These are phyloP conservation scores for Colletotrichum acutatum DNA, from an alignment of 2,329 filamentous ascomycete species.

Conservation along the genomic window DNA sequence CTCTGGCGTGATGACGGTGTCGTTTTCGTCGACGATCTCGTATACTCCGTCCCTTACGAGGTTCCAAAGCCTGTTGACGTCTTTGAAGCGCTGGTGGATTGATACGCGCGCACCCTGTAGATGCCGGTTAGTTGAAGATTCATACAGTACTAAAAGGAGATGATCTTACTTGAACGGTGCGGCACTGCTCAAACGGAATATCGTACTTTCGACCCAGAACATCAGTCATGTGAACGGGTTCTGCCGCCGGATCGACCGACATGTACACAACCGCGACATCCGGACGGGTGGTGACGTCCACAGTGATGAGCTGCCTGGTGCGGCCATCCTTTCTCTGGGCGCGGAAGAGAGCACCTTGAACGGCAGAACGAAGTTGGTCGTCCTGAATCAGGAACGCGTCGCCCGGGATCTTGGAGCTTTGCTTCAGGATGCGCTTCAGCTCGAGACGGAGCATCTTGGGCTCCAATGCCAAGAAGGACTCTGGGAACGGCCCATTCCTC, in stretches of 20 bases:
- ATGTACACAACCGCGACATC: constrained; percentile 24
- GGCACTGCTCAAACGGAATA: constrained; percentile 16
- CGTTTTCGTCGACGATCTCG: constrained; percentile 13
- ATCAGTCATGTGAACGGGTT: constrained; percentile 22
- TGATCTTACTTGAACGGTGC: constrained; percentile 15
- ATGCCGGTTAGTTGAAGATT: background rate
- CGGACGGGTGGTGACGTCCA: background rate
- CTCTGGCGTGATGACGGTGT: constrained; percentile 8
- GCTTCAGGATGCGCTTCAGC: constrained; percentile 15
- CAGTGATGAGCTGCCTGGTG: constrained; percentile 12
- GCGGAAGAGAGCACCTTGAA: constrained; percentile 5
- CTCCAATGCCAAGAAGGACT: constrained; percentile 1
- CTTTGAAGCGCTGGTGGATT: constrained; percentile 20
- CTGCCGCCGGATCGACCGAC: constrained; percentile 16
- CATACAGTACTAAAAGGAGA: background rate
- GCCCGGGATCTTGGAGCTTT: background rate
- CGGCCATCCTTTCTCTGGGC: constrained; percentile 23
- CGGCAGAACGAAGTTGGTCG: background rate
- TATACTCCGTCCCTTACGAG: constrained; percentile 20
- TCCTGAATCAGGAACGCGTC: constrained; percentile 14
- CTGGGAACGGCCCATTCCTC: background rate
- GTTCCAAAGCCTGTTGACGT: constrained; percentile 16
- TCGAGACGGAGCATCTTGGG: constrained; percentile 17
- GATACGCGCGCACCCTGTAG: constrained; percentile 7
- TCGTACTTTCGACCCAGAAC: constrained; percentile 19